Evolutionary conservation across 371 early-diverging fungal genomes (phyloP), one percentile per base, ranked within the genome.

Genomic region (Dinochytrium kinnereticum): DNA sequence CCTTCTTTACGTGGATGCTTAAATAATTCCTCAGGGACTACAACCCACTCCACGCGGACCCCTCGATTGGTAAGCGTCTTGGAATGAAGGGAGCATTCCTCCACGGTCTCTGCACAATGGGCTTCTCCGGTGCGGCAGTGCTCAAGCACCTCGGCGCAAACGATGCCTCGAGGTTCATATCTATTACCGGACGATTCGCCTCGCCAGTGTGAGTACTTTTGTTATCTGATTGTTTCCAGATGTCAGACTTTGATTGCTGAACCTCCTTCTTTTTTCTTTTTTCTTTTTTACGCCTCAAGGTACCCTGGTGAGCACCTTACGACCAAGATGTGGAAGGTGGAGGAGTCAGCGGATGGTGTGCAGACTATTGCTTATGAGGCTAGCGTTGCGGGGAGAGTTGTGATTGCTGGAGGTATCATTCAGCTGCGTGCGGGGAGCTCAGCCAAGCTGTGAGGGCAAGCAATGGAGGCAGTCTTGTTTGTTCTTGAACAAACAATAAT

Each of bases 31-130:
- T 44, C 13, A 26, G 75, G 37, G 91, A 91, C 74, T 90, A 85
- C 76, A 91, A 91, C 77, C 90, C 90, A 1, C 75, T 91, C 34
- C 92, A 92, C 77, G 85, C 85, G 34, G 92, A 91, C 73, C 82
- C 86, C 2, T 69, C 79, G 1, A 76, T 91, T 49, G 89, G 90
- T 5, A 88, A 87, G 21, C 71, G 53, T 24, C 84, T 91, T 38
- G 91, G 92, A 0, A 90, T 91, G 79, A 84, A 86, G 50, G 80
- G 84, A 5, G 90, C 91, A 38, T 89, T 92, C 70, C 75, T 92
- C 17, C 80, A 77, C 61, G 76, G 80, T 5, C 85, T 91, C n/a
- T 90, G 90, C 73, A 83, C 91, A 0, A 89, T 88, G 50, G 91
- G 90, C 37, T 79, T 83, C 71, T 78, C 86, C 51, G 89, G 86